phyloP scores from a whole-genome alignment of 306 rosid species.

The Macrotyloma uniflorum region DNA sequence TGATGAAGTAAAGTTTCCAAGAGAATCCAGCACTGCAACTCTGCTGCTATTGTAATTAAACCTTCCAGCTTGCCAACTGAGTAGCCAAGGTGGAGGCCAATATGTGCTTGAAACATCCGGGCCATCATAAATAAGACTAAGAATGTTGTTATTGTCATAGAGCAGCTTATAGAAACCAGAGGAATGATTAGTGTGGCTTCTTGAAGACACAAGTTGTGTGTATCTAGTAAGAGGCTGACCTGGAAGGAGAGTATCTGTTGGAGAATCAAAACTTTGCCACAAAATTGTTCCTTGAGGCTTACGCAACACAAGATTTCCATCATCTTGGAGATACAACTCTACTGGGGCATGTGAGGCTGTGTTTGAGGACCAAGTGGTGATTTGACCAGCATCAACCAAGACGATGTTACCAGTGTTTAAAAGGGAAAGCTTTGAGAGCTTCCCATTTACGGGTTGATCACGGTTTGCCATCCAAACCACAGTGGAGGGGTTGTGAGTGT shows the following conservation, averaged over 20 bases:
- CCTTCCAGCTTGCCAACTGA: slow-evolving; percentile 25
- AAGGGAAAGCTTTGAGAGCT: slow-evolving; percentile 44
- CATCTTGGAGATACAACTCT: slow-evolving; percentile 14
- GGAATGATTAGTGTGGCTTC: slow-evolving; percentile 27
- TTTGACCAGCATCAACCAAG: slow-evolving; percentile 35
- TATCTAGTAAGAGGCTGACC: background rate
- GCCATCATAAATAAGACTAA: slow-evolving; percentile 35
- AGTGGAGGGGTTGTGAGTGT: background rate
- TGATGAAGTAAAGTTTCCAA: slow-evolving; percentile 21
- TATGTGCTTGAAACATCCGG: slow-evolving; percentile 30
- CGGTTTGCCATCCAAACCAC: slow-evolving; percentile 58
- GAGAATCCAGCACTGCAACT: slow-evolving; percentile 13
- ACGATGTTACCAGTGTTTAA: slow-evolving; percentile 37
- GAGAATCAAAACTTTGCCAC: background rate
- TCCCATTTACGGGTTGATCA: slow-evolving; percentile 48
- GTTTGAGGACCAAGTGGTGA: slow-evolving; percentile 40
- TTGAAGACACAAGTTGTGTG: slow-evolving; percentile 10
- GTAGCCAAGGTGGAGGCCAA: slow-evolving; percentile 36
- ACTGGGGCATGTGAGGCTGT: background rate
- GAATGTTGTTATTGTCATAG: slow-evolving; percentile 26
- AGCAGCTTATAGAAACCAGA: slow-evolving; percentile 44
- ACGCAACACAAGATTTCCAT: background rate
- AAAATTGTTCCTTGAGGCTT: background rate
- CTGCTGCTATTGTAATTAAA: background rate
- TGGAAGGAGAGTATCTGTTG: background rate